A percentile compares a stretch with the other conserved stretches of the same genome.
Evolutionary conservation across 2,329 filamentous ascomycete species (phyloP).

Genomic region (Ilyonectria sp.): DNA sequence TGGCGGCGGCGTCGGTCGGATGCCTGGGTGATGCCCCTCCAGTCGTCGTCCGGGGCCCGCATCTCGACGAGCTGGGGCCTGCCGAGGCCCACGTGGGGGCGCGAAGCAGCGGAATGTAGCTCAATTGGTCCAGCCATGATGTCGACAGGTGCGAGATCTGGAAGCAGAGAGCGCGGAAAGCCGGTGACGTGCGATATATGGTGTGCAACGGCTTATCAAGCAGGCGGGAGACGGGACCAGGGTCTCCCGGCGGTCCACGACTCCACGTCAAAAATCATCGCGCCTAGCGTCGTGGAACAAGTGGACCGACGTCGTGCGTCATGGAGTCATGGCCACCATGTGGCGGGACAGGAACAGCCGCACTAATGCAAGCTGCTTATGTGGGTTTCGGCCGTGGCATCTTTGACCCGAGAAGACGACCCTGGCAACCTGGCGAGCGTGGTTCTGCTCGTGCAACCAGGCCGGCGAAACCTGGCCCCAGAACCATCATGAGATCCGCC

Average conservation of each 20-base stretch:
- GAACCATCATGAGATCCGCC: too few relatives aligned
- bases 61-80: conserved; percentile 22
- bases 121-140: not conserved
- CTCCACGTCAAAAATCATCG: not conserved
- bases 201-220: conserved; percentile 21
- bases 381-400: conserved; percentile 21
- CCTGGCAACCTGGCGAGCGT: not conserved
- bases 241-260: not conserved
- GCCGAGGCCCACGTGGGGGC: not conserved
- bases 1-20: conserved; percentile 25
- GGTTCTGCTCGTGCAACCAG: too few relatives aligned
- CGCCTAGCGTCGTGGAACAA: not conserved
- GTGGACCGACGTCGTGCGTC: conserved; percentile 8
- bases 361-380: conserved; percentile 47
- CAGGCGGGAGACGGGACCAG: not conserved
- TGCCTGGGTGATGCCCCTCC: conserved; percentile 23
- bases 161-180: not conserved
- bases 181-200: conserved; percentile 17
- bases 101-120: not conserved
- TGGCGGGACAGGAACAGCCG: not conserved
- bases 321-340: conserved; percentile 11
- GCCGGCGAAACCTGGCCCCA: too few relatives aligned
- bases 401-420: conserved; percentile 3
- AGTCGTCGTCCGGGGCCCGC: conserved; percentile 24
- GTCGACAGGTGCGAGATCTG: not conserved